A percentile compares a stretch with the other conserved stretches of the same genome.
phyloP scores from a whole-genome alignment of 129 eudicot genomes.

The Flaveria brownii region DNA sequence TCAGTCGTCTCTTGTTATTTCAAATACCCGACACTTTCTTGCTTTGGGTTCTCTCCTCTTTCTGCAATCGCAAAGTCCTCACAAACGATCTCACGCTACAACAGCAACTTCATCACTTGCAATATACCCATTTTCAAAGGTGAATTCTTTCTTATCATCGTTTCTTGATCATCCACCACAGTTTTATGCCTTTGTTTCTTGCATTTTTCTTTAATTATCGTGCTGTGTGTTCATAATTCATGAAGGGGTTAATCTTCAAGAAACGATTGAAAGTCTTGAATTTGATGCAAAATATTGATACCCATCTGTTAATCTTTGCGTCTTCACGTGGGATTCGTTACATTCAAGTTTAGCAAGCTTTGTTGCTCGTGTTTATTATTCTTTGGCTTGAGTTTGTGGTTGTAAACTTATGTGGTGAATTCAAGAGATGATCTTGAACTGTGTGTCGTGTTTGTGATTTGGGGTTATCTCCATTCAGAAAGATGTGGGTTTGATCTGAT shows the following conservation, averaged over 20 bases:
- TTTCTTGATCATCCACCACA: conserved; percentile 27
- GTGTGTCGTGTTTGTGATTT: conserved; percentile 15
- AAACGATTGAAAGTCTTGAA: background rate
- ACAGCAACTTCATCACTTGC: conserved; percentile 21
- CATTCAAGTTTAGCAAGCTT: conserved; percentile 18
- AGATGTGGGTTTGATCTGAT: conserved; percentile 2
- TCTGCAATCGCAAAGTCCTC: conserved; percentile 28
- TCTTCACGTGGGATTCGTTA: conserved; percentile 19
- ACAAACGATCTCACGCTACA: conserved; percentile 19
- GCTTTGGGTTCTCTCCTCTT: conserved; percentile 9
- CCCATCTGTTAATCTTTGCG: conserved; percentile 27
- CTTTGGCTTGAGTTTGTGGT: conserved; percentile 13
- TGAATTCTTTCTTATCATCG: conserved; percentile 22
- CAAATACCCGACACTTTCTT: conserved; percentile 5
- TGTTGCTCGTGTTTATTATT: background rate
- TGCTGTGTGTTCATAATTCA: background rate
- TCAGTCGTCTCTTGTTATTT: background rate
- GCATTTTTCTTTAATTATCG: conserved; percentile 12
- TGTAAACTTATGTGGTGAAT: conserved; percentile 2
- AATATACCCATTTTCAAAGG: conserved; percentile 20
- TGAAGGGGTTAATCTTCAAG: background rate
- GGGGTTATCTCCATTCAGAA: background rate
- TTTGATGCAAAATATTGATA: conserved; percentile 25
- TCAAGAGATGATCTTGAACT: conserved; percentile 14
- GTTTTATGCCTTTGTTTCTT: conserved; percentile 18